Evolutionary conservation across 805 yeast species (phyloP).

Genomic region (Maudiozyma serrabonitensis): DNA sequence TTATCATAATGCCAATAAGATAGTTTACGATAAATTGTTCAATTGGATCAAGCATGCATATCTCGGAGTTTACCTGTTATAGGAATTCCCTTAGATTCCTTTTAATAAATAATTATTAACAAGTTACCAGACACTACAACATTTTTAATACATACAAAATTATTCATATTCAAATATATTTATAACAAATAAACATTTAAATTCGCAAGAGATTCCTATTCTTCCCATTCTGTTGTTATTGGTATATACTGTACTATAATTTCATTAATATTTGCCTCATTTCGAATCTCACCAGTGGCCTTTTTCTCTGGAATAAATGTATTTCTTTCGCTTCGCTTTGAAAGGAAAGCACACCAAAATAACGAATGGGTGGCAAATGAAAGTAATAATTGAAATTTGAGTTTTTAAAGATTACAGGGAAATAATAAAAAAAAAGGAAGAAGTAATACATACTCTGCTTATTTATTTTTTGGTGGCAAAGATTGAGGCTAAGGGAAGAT

Average conservation of each 20-base stretch:
- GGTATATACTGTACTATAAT: not conserved
- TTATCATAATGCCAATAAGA: slow-evolving; percentile 61
- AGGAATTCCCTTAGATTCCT: not conserved
- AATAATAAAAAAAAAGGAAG: too few species aligned
- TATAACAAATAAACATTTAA: too few species aligned
- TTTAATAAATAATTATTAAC: slow-evolving; percentile 13
- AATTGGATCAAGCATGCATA: slow-evolving; percentile 59
- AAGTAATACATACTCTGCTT: too few species aligned
- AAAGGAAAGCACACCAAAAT: not conserved
- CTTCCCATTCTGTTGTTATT: too few species aligned
- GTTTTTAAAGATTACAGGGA: too few species aligned
- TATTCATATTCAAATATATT: too few species aligned
- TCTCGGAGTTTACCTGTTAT: slow-evolving; percentile 26
- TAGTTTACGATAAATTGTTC: slow-evolving; percentile 58
- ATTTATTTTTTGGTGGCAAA: too few species aligned
- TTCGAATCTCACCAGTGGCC: not conserved
- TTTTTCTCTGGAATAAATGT: not conserved
- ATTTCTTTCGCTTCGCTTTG: too few species aligned
- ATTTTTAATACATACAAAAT: not conserved
- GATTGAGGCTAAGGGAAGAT: too few species aligned
- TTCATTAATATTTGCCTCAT: not conserved
- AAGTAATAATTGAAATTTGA: too few species aligned
- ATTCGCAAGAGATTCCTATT: too few species aligned
- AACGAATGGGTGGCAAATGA: too few species aligned
- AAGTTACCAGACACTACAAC: not conserved